Base-by-base conservation (phyloP, 306 rosid species). In the Oemleria cerasiformis region DNA sequence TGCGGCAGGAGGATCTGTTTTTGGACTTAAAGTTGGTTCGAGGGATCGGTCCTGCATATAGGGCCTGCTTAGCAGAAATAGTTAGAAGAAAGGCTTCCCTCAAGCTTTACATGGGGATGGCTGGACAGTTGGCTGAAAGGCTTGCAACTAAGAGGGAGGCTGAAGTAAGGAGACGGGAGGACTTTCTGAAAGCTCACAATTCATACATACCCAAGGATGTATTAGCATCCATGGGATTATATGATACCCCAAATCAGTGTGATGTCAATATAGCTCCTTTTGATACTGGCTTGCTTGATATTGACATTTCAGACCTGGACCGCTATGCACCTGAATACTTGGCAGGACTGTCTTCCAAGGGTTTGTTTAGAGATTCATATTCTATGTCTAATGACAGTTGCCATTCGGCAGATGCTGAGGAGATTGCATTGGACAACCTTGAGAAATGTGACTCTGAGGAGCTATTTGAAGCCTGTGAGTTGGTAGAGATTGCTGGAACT, bases 71-170 rank as follows among this genome's bases (percentile, higher is more conserved):
- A 67, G 96, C 99, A 9, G 99, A 95, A 85, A 81, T 88, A 36
- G 99, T 95, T 68, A 89, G 99, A 83, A 85, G 99, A 79, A 91
- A 91, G 81, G 97, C 99, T 72, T 82, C 88, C 63, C 83, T 89
- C 86, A 95, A 91, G 88, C 90, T 95, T 65, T 89, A 91, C 88
- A 91, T 95, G 99, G 99, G 99, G 67, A 84, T 91, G 99, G 99
- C 99, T n/a, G 99, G 99, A 55, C 96, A 88, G 77, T 58, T 95
- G 83, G 97, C 99, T 79, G 99, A 95, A 86, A 89, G 75, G 75
- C 92, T 95, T 73, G 99, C 97, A 43, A 81, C 83, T 47, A 95
- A 85, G 84, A 87, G 99, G 73, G 99, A 91, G 77, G 81, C 58
- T 68, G 99, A 95, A 79, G 79, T 86, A 16, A 81, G 87, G 74